phyloP scores from a whole-genome alignment of 225 moss, liverwort and hornwort species.

The Marchantia polymorpha region DNA sequence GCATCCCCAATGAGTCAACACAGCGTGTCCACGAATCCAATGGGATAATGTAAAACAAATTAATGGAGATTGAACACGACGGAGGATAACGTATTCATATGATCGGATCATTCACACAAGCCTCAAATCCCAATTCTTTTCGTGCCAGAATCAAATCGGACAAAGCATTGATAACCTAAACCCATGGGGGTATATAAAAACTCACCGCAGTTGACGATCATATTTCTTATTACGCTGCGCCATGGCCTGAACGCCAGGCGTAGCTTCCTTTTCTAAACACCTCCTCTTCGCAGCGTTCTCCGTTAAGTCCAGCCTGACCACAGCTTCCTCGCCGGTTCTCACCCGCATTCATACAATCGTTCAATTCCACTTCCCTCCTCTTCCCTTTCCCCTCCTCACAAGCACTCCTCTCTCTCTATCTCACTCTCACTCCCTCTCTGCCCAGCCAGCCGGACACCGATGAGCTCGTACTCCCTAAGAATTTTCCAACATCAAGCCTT shows the following conservation, averaged over 20 bases:
- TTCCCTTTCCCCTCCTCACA: not conserved
- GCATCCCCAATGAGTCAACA: slow-evolving; percentile 4
- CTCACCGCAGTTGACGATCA: slow-evolving; percentile 94
- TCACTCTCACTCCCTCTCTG: no score
- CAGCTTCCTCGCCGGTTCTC: slow-evolving; percentile 44
- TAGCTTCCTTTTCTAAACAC: slow-evolving; percentile 46
- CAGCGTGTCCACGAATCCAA: not conserved
- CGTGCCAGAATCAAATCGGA: not conserved
- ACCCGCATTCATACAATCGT: slow-evolving; percentile 53
- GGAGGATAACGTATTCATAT: not conserved
- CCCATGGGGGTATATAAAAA: not conserved
- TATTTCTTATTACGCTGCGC: slow-evolving; percentile 94
- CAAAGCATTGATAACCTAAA: not conserved
- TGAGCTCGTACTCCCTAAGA: no score
- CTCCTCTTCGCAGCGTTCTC: slow-evolving; percentile 53
- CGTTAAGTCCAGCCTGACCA: slow-evolving; percentile 48
- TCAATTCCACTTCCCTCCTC: not conserved
- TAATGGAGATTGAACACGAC: not conserved
- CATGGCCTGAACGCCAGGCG: slow-evolving; percentile 70
- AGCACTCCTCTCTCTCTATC: no score
- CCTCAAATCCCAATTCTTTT: no score
- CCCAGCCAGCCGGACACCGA: no score
- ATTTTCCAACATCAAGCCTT: no score
- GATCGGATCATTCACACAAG: not conserved
- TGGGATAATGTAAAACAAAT: not conserved